These are phyloP conservation scores for Taphrina deformans DNA, from an alignment of 1,139 yeast genomes.

Conservation along the genomic window DNA sequence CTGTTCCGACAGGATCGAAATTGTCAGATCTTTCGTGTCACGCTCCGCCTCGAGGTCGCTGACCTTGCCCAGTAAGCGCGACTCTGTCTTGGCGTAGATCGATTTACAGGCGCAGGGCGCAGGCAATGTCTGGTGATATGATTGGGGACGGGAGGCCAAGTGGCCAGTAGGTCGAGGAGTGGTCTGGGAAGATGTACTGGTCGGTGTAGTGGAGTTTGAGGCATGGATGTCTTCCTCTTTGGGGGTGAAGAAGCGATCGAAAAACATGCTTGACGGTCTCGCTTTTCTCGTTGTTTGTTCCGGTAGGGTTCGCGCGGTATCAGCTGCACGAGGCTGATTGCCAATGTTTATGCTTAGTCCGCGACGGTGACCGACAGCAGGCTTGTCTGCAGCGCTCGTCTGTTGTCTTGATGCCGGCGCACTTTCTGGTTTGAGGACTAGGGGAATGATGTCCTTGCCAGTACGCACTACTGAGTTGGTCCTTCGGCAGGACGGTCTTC, in stretches of 20 bases:
- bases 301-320: not conserved
- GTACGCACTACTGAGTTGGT: slow-evolving; percentile 8
- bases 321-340: not conserved
- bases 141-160: not conserved
- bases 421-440: slow-evolving; percentile 3
- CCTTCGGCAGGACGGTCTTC: not conserved
- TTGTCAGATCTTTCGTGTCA: slow-evolving; percentile 25
- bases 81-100: not conserved
- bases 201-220: not conserved
- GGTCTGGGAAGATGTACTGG: not conserved
- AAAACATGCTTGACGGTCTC: slow-evolving; percentile 6
- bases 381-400: not conserved
- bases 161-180: not conserved
- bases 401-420: not conserved
- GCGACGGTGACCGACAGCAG: slow-evolving; percentile 4
- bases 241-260: slow-evolving; percentile 9
- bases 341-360: slow-evolving; percentile 10
- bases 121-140: slow-evolving; percentile 5
- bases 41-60: slow-evolving; percentile 14
- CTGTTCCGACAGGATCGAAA: slow-evolving; percentile 24
- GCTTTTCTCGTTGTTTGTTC: not conserved
- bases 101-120: not conserved
- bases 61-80: slow-evolving; percentile 1
- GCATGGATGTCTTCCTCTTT: not conserved
- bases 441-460: slow-evolving; percentile 19